Conservation (phyloP, 2,329 filamentous ascomycete genomes). For the Aspergillus sp. region DNA sequence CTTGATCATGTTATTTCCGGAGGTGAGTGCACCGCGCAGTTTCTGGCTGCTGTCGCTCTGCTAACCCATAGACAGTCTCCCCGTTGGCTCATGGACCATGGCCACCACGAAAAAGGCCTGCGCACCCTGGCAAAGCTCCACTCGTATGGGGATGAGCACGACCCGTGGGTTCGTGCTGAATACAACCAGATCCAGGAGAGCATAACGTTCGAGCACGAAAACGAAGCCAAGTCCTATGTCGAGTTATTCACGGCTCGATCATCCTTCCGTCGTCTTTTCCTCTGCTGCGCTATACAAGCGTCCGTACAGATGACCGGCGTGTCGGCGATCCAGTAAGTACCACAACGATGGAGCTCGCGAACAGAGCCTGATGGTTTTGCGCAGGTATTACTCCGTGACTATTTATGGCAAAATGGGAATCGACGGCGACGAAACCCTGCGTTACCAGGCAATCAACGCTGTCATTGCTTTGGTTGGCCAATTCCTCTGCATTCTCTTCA, state of each 20-base stretch:
- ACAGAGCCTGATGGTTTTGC: slow-evolving; percentile 1
- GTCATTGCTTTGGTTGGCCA: slow-evolving; percentile 62
- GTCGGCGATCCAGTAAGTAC: slow-evolving; percentile 52
- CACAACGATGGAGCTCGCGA: not conserved
- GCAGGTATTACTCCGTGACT: slow-evolving; percentile 54
- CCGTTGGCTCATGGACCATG: slow-evolving; percentile 68
- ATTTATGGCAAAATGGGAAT: slow-evolving; percentile 66
- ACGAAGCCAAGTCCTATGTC: slow-evolving; percentile 59
- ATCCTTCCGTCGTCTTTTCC: slow-evolving; percentile 61
- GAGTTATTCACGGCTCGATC: slow-evolving; percentile 60
- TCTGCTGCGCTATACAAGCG: slow-evolving; percentile 60
- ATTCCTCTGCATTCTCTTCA: slow-evolving; percentile 53
- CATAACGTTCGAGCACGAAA: slow-evolving; percentile 57
- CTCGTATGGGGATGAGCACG: slow-evolving; percentile 54
- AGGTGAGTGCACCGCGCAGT: slow-evolving; percentile 32
- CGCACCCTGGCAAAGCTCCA: slow-evolving; percentile 60
- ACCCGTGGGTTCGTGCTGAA: slow-evolving; percentile 63
- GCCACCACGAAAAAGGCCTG: slow-evolving; percentile 55
- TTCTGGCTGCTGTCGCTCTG: slow-evolving; percentile 14
- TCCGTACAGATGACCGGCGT: slow-evolving; percentile 70
- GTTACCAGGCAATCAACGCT: slow-evolving; percentile 67
- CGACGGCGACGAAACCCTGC: slow-evolving; percentile 52
- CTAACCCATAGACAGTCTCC: slow-evolving; percentile 36
- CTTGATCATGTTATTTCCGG: slow-evolving; percentile 64
- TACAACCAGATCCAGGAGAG: slow-evolving; percentile 60